Conservation (phyloP, 495 filamentous ascomycete species). For the Hyaloscypha bicolor region DNA sequence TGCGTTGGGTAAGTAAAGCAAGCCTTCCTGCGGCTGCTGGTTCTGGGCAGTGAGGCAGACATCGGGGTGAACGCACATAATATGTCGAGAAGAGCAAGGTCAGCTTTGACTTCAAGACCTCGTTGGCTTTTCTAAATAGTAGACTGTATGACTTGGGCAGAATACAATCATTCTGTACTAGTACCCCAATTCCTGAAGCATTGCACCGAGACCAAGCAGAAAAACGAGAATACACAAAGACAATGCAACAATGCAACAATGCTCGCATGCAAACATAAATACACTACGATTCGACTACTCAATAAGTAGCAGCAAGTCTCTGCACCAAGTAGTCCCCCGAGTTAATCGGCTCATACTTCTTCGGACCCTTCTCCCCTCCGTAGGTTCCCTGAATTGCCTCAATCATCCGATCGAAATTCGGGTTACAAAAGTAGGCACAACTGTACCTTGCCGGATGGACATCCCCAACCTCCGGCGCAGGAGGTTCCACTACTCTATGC, state of each 20-base stretch:
- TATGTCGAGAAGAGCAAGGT: too few relatives aligned
- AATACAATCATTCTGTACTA: too few relatives aligned
- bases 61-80: too few relatives aligned
- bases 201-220: too few relatives aligned
- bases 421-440: conserved; percentile 91
- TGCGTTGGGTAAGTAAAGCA: too few relatives aligned
- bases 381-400: conserved; percentile 89
- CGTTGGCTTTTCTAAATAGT: too few relatives aligned
- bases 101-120: too few relatives aligned
- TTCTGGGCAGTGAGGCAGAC: too few relatives aligned
- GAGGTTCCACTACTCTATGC: conserved; percentile 87
- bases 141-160: too few relatives aligned
- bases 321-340: conserved; percentile 83
- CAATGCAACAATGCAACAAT: neutral
- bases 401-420: conserved; percentile 76
- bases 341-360: conserved; percentile 79
- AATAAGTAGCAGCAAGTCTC: conserved; percentile 71
- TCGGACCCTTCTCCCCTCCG: conserved; percentile 61
- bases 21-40: too few relatives aligned
- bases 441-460: conserved; percentile 67
- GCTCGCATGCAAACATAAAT: neutral
- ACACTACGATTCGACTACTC: neutral
- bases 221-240: too few relatives aligned
- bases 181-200: too few relatives aligned
- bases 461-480: conserved; percentile 31